Conservation (phyloP, 768 basidiomycete species). For the Pulveroboletus sp. region DNA sequence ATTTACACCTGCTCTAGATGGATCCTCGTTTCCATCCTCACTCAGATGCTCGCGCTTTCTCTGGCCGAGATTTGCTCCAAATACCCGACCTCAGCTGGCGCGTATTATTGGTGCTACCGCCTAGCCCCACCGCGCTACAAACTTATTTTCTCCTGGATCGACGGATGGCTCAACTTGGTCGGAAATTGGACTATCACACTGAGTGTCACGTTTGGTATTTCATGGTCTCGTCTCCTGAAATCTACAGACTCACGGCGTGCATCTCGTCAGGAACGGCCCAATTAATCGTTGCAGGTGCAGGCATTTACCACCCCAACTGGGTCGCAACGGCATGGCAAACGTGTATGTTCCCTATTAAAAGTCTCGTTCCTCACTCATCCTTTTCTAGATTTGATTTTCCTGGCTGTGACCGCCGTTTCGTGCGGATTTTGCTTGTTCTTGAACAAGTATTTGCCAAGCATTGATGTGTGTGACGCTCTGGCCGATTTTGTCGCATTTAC, state of each 20-base stretch:
- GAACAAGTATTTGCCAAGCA: slow-evolving; percentile 44
- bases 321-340: slow-evolving; percentile 56
- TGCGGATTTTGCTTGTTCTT: slow-evolving; percentile 52
- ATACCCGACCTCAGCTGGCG: slow-evolving; percentile 57
- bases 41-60: slow-evolving; percentile 47
- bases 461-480: slow-evolving; percentile 39
- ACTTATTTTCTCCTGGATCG: slow-evolving; percentile 56
- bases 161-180: slow-evolving; percentile 64
- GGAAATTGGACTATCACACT: slow-evolving; percentile 68
- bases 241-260: neutral
- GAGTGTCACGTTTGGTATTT: slow-evolving; percentile 55
- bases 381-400: slow-evolving; percentile 47
- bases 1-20: slow-evolving; percentile 32
- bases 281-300: slow-evolving; percentile 52
- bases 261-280: slow-evolving; percentile 48
- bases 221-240: neutral
- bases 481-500: neutral
- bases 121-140: slow-evolving; percentile 49
- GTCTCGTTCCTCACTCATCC: neutral
- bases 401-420: slow-evolving; percentile 46
- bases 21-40: slow-evolving; percentile 46
- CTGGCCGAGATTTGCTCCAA: slow-evolving; percentile 56
- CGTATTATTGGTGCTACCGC: slow-evolving; percentile 65
- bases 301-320: slow-evolving; percentile 57
- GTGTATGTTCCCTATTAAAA: slow-evolving; percentile 31